phyloP scores from a whole-genome alignment of 2,329 filamentous ascomycete species.

The Dothistroma pini region DNA sequence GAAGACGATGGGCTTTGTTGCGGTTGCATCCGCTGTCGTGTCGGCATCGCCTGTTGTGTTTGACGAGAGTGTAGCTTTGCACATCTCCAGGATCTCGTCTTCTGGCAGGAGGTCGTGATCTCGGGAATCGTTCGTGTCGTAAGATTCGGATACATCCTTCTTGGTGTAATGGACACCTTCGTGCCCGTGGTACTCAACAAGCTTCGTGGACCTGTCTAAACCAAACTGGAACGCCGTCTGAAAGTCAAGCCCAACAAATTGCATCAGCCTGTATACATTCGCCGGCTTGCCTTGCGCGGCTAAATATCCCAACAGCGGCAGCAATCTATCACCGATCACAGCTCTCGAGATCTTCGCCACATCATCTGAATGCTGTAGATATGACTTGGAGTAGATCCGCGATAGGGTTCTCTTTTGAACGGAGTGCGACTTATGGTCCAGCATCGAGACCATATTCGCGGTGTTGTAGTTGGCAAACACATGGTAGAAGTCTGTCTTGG shows the following conservation, averaged over 20 bases:
- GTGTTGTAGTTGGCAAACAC: slow-evolving; percentile 55
- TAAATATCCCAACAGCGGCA: background rate
- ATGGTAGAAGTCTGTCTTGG: slow-evolving; percentile 49
- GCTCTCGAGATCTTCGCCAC: slow-evolving; percentile 19
- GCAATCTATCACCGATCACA: background rate
- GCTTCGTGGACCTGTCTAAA: background rate
- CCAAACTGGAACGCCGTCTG: background rate
- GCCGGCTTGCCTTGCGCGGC: background rate
- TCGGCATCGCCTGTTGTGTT: background rate
- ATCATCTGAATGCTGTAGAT: slow-evolving; percentile 36
- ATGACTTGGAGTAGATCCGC: slow-evolving; percentile 53
- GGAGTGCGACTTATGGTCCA: slow-evolving; percentile 42
- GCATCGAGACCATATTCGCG: slow-evolving; percentile 53
- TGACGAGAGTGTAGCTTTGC: background rate
- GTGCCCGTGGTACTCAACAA: background rate
- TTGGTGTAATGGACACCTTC: background rate
- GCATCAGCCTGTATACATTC: background rate
- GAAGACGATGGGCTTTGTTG: slow-evolving; percentile 33
- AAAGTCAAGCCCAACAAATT: background rate
- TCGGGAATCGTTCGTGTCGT: background rate
- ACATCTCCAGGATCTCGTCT: background rate
- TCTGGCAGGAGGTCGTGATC: background rate
- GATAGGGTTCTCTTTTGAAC: slow-evolving; percentile 52
- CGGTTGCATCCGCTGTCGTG: background rate
- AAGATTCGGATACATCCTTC: background rate